These are phyloP conservation scores for Teratosphaeria destructans DNA, from an alignment of 2,329 filamentous ascomycete genomes.

Conservation along the genomic window DNA sequence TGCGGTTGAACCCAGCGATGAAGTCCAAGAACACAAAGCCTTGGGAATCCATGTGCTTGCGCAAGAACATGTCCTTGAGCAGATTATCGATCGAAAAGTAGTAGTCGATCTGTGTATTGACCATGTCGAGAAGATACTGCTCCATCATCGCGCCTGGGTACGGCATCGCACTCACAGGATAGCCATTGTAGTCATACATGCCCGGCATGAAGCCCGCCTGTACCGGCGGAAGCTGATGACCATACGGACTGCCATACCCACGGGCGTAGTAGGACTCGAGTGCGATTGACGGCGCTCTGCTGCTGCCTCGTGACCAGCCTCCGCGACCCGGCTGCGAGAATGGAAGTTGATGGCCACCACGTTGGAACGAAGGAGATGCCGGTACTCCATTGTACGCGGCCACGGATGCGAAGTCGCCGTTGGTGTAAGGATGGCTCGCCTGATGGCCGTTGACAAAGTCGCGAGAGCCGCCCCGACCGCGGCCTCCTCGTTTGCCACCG, in stretches of 20 bases:
- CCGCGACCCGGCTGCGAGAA: constrained; percentile 28
- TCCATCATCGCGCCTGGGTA: constrained; percentile 50
- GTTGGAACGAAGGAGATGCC: constrained; percentile 21
- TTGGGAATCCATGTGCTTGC: constrained; percentile 87
- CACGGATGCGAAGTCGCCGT: constrained; percentile 16
- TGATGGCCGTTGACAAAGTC: constrained; percentile 23
- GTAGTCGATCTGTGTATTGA: constrained; percentile 61
- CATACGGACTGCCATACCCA: constrained; percentile 15
- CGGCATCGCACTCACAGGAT: constrained; percentile 37
- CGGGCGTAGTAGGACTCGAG: constrained; percentile 41
- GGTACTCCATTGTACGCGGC: constrained; percentile 12
- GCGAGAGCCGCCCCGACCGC: constrained; percentile 23
- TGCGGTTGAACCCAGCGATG: constrained; percentile 77
- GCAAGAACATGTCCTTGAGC: constrained; percentile 82
- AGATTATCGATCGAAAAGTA: constrained; percentile 96
- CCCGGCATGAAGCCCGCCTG: constrained; percentile 39
- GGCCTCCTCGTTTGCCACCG: constrained; percentile 22
- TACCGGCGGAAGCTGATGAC: constrained; percentile 30
- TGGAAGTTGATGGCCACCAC: constrained; percentile 17
- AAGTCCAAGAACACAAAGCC: constrained; percentile 76
- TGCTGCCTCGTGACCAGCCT: constrained; percentile 37
- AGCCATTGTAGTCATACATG: constrained; percentile 36
- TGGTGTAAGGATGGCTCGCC: constrained; percentile 8
- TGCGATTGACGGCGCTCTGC: constrained; percentile 54
- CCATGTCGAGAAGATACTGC: constrained; percentile 47